These are phyloP conservation scores for Trypanosoma platydactyli DNA, from an alignment of 208 protist species.

Conservation along the genomic window DNA sequence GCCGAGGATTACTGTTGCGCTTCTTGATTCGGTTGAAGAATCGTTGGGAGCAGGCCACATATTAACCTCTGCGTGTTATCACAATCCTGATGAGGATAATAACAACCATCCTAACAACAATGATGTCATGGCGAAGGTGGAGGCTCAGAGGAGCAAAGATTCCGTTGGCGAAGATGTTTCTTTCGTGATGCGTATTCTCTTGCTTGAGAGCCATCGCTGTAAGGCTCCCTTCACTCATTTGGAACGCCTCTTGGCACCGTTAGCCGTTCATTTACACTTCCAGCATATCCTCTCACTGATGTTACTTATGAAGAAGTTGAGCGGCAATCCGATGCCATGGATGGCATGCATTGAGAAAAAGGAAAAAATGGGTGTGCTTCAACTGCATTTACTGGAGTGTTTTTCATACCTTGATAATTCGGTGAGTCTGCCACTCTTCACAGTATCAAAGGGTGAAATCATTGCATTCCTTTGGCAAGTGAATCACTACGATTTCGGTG, in stretches of 20 bases:
- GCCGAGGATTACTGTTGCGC: background rate
- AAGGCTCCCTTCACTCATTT: background rate
- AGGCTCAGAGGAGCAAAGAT: background rate
- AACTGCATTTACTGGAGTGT: background rate
- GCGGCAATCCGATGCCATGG: background rate
- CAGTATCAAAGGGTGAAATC: slow-evolving; percentile 7
- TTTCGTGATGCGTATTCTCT: slow-evolving; percentile 1
- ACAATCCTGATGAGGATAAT: background rate
- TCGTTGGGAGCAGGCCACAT: background rate
- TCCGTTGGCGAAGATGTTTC: slow-evolving; percentile 3
- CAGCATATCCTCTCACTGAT: slow-evolving; percentile 5
- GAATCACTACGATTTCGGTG: background rate
- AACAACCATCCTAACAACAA: background rate
- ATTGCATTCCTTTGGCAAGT: slow-evolving; percentile 6
- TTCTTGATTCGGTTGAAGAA: slow-evolving; percentile 21
- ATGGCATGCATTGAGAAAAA: background rate
- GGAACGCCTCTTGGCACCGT: slow-evolving; percentile 2
- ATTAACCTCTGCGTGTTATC: background rate
- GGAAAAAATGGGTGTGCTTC: background rate
- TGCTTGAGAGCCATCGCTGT: too few relatives aligned
- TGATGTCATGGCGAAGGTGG: background rate
- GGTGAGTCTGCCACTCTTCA: background rate
- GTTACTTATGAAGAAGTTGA: background rate
- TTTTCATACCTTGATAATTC: background rate
- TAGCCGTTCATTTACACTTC: background rate